phyloP scores from a whole-genome alignment of 2,329 filamentous ascomycete species.

The Pseudogymnoascus sp. region DNA sequence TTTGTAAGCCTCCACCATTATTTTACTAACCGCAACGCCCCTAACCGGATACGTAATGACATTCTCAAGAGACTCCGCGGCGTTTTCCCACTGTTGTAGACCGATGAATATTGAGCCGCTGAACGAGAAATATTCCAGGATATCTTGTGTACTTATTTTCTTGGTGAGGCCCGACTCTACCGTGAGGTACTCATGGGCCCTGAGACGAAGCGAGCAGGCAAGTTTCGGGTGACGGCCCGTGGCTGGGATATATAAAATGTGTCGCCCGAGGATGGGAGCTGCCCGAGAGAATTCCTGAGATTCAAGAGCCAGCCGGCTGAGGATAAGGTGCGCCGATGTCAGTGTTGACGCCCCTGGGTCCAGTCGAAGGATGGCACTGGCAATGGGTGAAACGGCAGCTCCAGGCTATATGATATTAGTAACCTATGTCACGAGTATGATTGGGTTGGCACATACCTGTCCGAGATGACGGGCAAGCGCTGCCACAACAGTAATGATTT shows the following conservation, averaged over 20 bases:
- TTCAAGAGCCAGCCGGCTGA: constrained; percentile 50
- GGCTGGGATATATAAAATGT: constrained; percentile 57
- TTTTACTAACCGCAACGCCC: constrained; percentile 57
- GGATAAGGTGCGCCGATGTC: constrained; percentile 52
- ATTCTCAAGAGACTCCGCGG: constrained; percentile 53
- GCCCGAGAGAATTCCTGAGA: constrained; percentile 46
- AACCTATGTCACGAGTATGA: not conserved
- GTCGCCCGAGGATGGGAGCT: constrained; percentile 54
- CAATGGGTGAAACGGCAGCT: constrained; percentile 23
- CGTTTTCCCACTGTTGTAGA: constrained; percentile 52
- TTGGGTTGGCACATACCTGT: constrained; percentile 17
- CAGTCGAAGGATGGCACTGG: constrained; percentile 50
- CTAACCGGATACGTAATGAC: constrained; percentile 59
- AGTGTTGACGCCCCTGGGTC: constrained; percentile 60
- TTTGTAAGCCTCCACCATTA: constrained; percentile 86
- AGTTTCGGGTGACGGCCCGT: constrained; percentile 31
- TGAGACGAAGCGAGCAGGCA: constrained; percentile 39
- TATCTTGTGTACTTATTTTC: constrained; percentile 40
- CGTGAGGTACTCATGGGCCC: constrained; percentile 52
- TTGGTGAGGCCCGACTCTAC: constrained; percentile 48
- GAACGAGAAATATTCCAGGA: constrained; percentile 61
- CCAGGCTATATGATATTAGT: constrained; percentile 16
- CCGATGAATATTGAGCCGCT: constrained; percentile 58
- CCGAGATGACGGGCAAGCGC: constrained; percentile 16
- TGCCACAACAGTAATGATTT: constrained; percentile 35